Percentiles rank a stretch among this genome's conserved stretches.
phyloP scores from a whole-genome alignment of 2,329 filamentous ascomycete species.

The Aschersonia sp. region DNA sequence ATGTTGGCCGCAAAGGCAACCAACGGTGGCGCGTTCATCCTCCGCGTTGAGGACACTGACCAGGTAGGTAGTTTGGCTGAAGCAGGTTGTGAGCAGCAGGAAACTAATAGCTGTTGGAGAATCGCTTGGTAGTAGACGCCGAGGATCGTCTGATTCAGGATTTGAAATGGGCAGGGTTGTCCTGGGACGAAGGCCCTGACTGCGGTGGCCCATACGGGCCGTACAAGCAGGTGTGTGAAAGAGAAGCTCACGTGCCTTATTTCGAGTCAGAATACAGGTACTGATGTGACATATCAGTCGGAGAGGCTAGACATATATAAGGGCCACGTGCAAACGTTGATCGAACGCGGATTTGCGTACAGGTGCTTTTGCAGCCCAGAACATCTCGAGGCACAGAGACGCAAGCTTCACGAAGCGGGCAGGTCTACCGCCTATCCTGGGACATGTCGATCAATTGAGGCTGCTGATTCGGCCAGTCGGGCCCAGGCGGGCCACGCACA shows the following conservation, averaged over 20 bases:
- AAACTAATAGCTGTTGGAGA: slow-evolving; percentile 30
- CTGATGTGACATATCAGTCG: slow-evolving; percentile 38
- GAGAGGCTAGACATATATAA: slow-evolving; percentile 63
- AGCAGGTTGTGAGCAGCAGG: neutral
- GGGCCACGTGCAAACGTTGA: slow-evolving; percentile 51
- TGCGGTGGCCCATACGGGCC: slow-evolving; percentile 71
- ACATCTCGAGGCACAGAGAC: slow-evolving; percentile 52
- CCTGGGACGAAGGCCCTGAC: slow-evolving; percentile 90
- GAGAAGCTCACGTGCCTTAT: neutral
- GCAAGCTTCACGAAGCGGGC: slow-evolving; percentile 39
- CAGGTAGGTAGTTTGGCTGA: slow-evolving; percentile 38
- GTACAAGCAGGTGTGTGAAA: slow-evolving; percentile 56
- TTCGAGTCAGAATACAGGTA: neutral
- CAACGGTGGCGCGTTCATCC: slow-evolving; percentile 66
- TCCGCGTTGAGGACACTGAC: slow-evolving; percentile 92
- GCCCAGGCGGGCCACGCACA: slow-evolving; percentile 56
- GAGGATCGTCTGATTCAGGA: slow-evolving; percentile 67
- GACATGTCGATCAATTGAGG: slow-evolving; percentile 54
- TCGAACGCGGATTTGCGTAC: slow-evolving; percentile 65
- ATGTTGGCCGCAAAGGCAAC: slow-evolving; percentile 81
- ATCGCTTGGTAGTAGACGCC: slow-evolving; percentile 66
- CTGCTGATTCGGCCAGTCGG: slow-evolving; percentile 54
- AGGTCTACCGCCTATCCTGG: slow-evolving; percentile 37
- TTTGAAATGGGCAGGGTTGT: slow-evolving; percentile 72
- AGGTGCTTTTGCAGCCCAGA: slow-evolving; percentile 80